phyloP scores from a whole-genome alignment of 1,139 yeast species.

The Candida sanyaensis region DNA sequence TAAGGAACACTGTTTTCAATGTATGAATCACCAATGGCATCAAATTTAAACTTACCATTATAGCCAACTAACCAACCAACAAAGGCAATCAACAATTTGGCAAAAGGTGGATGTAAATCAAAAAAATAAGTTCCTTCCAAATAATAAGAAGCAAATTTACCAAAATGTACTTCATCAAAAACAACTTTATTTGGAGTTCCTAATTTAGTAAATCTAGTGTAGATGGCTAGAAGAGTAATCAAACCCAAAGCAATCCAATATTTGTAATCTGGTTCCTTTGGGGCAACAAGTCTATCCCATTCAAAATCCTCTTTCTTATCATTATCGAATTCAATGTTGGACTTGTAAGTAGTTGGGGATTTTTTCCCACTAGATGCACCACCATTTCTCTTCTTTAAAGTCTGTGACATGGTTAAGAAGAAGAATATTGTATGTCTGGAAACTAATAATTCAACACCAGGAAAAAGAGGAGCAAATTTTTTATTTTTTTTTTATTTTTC shows the following conservation, averaged over 20 bases:
- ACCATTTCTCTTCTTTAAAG: slow-evolving; percentile 28
- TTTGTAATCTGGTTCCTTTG: slow-evolving; percentile 29
- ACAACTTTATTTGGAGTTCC: slow-evolving; percentile 85
- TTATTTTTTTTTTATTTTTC: background rate
- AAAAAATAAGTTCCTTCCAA: slow-evolving; percentile 84
- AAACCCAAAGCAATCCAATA: slow-evolving; percentile 45
- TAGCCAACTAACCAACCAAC: slow-evolving; percentile 90
- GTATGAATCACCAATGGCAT: slow-evolving; percentile 85
- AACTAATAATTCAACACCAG: background rate
- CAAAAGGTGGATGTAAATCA: slow-evolving; percentile 98
- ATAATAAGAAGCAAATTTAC: slow-evolving; percentile 91
- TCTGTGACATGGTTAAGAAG: slow-evolving; percentile 11
- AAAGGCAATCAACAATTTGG: slow-evolving; percentile 86
- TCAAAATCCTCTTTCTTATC: slow-evolving; percentile 5
- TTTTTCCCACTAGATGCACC: slow-evolving; percentile 12
- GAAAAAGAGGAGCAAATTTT: too few relatives aligned
- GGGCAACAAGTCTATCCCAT: slow-evolving; percentile 5
- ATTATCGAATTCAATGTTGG: slow-evolving; percentile 6
- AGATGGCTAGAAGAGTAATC: slow-evolving; percentile 67
- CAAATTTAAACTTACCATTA: slow-evolving; percentile 88
- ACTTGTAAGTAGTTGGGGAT: slow-evolving; percentile 8
- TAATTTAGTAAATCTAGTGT: slow-evolving; percentile 70
- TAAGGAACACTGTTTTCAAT: slow-evolving; percentile 80
- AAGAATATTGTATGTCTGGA: background rate
- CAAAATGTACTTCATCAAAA: slow-evolving; percentile 97